Conservation (phyloP, 2,329 filamentous ascomycete genomes). For the Orbilia quercus region DNA sequence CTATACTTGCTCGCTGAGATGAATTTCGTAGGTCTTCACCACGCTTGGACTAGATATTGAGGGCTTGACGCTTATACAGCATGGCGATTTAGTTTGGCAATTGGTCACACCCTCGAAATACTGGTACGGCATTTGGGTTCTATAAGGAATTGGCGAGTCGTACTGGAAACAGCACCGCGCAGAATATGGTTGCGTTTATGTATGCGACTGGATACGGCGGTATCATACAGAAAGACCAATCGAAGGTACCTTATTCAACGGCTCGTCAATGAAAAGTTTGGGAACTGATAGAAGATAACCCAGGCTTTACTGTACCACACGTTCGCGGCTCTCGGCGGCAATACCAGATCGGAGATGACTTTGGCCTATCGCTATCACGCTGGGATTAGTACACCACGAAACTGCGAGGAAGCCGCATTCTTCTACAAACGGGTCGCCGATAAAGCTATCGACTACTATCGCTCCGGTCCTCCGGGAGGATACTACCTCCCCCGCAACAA, state of each 20-base stretch:
- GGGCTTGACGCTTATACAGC: slow-evolving; percentile 8
- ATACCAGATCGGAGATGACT: slow-evolving; percentile 91
- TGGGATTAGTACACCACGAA: slow-evolving; percentile 85
- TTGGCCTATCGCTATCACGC: slow-evolving; percentile 85
- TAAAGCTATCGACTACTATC: slow-evolving; percentile 87
- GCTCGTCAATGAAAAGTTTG: not conserved
- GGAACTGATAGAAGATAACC: not conserved
- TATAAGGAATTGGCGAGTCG: slow-evolving; percentile 81
- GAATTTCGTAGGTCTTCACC: slow-evolving; percentile 72
- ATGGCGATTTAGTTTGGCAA: slow-evolving; percentile 75
- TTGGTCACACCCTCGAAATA: slow-evolving; percentile 85
- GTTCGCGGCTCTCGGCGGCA: slow-evolving; percentile 85
- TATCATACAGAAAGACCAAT: slow-evolving; percentile 84
- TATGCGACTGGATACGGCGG: slow-evolving; percentile 91
- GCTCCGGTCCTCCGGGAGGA: slow-evolving; percentile 89
- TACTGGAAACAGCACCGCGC: slow-evolving; percentile 88
- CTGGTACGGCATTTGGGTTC: slow-evolving; percentile 79
- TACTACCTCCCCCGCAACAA: slow-evolving; percentile 79
- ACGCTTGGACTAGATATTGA: not conserved
- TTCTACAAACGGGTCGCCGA: slow-evolving; percentile 95
- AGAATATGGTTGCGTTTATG: slow-evolving; percentile 95
- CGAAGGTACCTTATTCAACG: slow-evolving; percentile 67
- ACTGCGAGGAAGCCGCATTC: slow-evolving; percentile 83
- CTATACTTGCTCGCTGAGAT: slow-evolving; percentile 90
- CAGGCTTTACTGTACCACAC: slow-evolving; percentile 88